Conservation (phyloP, 371 early-diverging fungal genomes). For the Thermomucor indicae-seudaticae region DNA sequence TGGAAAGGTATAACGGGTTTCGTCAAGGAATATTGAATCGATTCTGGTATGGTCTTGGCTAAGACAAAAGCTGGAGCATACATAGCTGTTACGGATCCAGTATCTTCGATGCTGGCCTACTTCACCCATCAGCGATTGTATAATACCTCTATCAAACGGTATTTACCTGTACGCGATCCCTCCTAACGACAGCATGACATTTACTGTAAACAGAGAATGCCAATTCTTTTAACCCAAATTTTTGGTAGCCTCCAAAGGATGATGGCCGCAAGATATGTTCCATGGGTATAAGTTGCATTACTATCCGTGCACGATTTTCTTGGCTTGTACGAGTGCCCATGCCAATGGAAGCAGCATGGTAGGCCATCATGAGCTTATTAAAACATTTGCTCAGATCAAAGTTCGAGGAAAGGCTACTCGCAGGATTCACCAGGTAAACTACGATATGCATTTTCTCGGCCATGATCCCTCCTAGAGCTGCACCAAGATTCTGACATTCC, state of each 20-base stretch:
- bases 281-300: conserved; percentile 55
- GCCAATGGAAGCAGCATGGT: conserved; percentile 11
- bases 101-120: conserved; percentile 11
- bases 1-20: conserved; percentile 22
- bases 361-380: conserved; percentile 37
- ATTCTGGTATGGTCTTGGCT: conserved; percentile 36
- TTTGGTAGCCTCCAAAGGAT: conserved; percentile 50
- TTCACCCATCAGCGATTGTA: neutral
- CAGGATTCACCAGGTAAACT: conserved; percentile 59
- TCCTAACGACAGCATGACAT: conserved; percentile 42
- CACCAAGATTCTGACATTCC: conserved; percentile 48
- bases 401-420: conserved; percentile 41
- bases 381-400: conserved; percentile 56
- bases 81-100: conserved; percentile 23
- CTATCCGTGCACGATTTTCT: conserved; percentile 36
- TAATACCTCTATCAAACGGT: neutral
- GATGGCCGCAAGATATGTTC: conserved; percentile 54
- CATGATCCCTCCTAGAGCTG: conserved; percentile 27
- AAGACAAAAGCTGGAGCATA: conserved; percentile 55
- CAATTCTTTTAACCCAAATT: conserved; percentile 55
- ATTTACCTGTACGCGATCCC: conserved; percentile 17
- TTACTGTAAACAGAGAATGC: conserved; percentile 61
- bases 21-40: conserved; percentile 40
- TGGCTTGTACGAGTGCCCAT: conserved; percentile 4
- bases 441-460: conserved; percentile 40